These are phyloP conservation scores for Lipomyces orientalis DNA, from an alignment of 805 yeast species.

Conservation along the genomic window DNA sequence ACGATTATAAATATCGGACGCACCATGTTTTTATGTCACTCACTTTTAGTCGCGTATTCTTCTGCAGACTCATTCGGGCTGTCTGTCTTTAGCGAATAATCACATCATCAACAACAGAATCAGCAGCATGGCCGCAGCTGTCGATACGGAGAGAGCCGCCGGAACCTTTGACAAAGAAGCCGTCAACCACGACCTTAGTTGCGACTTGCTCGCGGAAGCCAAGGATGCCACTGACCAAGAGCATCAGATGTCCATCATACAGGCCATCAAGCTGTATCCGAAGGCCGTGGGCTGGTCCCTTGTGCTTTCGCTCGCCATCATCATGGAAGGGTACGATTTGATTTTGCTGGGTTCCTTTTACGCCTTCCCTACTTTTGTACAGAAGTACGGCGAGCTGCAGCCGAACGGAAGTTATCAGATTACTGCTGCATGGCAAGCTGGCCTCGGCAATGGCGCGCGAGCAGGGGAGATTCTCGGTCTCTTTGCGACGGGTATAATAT, in stretches of 20 bases:
- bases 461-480: constrained; percentile 56
- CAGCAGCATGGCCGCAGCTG: background rate
- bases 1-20: background rate
- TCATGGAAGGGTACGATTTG: constrained; percentile 59
- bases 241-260: constrained; percentile 40
- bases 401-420: constrained; percentile 21
- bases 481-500: constrained; percentile 52
- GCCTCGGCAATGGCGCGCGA: constrained; percentile 43
- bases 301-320: constrained; percentile 51
- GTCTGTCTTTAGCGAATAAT: background rate
- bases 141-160: background rate
- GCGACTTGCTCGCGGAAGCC: constrained; percentile 12
- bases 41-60: background rate
- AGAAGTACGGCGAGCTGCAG: constrained; percentile 29
- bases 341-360: constrained; percentile 51
- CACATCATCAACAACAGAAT: background rate
- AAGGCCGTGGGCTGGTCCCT: constrained; percentile 57
- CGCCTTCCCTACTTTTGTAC: constrained; percentile 42
- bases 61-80: background rate
- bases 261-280: constrained; percentile 52
- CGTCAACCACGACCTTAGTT: background rate
- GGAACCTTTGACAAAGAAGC: background rate
- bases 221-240: constrained; percentile 36
- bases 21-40: background rate
- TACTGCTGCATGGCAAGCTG: constrained; percentile 44